A percentile compares a stretch with the other conserved stretches of the same genome.
Conservation (phyloP, 2,329 filamentous ascomycete genomes). For the Pyrenochaeta sp. region DNA sequence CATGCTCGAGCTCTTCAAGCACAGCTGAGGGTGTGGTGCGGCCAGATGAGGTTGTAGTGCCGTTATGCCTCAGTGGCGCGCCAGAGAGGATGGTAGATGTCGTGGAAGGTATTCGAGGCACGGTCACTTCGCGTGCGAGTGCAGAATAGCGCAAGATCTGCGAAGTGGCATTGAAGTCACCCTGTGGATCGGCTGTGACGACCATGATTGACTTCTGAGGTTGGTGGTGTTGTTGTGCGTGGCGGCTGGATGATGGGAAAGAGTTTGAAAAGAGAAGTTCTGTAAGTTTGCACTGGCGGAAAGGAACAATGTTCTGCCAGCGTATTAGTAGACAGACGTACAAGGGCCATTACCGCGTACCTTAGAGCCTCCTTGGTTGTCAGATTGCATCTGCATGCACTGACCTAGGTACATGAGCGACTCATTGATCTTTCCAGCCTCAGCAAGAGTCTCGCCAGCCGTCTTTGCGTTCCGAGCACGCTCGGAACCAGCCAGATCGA, state of each 20-base stretch:
- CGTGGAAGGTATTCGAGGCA: slow-evolving; percentile 85
- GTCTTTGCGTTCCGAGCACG: slow-evolving; percentile 93
- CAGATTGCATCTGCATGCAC: slow-evolving; percentile 93
- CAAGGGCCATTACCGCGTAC: slow-evolving; percentile 53
- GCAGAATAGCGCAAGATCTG: slow-evolving; percentile 96
- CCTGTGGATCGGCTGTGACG: slow-evolving; percentile 89
- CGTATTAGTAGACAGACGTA: slow-evolving; percentile 20
- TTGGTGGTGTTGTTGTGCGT: slow-evolving; percentile 52
- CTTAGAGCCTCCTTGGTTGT: slow-evolving; percentile 76
- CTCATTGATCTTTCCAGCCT: slow-evolving; percentile 98
- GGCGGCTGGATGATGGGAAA: slow-evolving; percentile 57
- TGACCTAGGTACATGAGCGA: slow-evolving; percentile 98
- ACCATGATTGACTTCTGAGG: slow-evolving; percentile 95
- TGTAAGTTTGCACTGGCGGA: slow-evolving; percentile 66
- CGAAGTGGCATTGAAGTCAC: slow-evolving; percentile 95
- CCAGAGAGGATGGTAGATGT: slow-evolving; percentile 70
- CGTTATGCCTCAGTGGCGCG: slow-evolving; percentile 39
- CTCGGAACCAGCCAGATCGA: slow-evolving; percentile 94
- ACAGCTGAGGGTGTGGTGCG: slow-evolving; percentile 57
- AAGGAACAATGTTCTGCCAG: slow-evolving; percentile 71
- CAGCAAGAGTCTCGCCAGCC: slow-evolving; percentile 86
- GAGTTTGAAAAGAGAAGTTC: slow-evolving; percentile 62
- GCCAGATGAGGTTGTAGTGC: slow-evolving; percentile 52
- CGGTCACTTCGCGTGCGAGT: slow-evolving; percentile 89
- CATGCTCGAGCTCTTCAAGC: slow-evolving; percentile 78